A percentile compares a stretch with the other conserved stretches of the same genome.
Conservation (phyloP, 2,329 filamentous ascomycete species). For the Ceratocystis diversiconidia region DNA sequence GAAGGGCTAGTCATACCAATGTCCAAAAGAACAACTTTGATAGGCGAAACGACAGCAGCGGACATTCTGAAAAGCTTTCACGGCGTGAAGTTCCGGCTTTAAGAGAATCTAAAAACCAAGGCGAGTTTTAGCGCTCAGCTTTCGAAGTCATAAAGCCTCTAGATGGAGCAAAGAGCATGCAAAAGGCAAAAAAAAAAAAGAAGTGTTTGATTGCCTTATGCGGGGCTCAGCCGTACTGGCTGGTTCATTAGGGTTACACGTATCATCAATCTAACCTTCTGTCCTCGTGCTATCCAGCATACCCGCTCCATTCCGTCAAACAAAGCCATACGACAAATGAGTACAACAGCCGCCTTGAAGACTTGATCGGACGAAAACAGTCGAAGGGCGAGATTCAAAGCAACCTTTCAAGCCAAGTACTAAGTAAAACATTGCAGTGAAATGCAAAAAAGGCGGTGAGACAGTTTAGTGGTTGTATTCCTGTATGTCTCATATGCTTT, state of each 20-base stretch:
- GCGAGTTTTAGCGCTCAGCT: background rate
- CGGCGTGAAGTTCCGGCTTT: background rate
- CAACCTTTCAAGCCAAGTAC: background rate
- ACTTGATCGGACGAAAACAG: background rate
- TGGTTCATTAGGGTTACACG: background rate
- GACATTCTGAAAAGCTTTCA: background rate
- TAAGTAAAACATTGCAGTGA: background rate
- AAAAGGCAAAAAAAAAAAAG: background rate
- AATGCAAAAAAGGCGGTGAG: conserved; percentile 5
- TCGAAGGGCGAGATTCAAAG: no score
- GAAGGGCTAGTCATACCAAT: conserved; percentile 35
- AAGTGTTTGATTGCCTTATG: background rate
- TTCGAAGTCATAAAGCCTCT: background rate
- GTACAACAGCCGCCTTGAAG: background rate
- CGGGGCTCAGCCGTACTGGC: background rate
- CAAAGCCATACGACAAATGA: background rate
- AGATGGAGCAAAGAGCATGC: background rate
- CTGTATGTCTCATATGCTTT: background rate
- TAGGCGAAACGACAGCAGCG: conserved; percentile 13
- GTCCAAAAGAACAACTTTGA: conserved; percentile 41
- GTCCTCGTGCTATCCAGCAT: background rate
- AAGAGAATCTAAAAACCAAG: background rate
- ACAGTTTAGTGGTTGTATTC: background rate
- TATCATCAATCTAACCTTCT: background rate
- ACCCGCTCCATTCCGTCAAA: background rate